Conservation (phyloP, 208 protist species). For the Porcisia hertigi region DNA sequence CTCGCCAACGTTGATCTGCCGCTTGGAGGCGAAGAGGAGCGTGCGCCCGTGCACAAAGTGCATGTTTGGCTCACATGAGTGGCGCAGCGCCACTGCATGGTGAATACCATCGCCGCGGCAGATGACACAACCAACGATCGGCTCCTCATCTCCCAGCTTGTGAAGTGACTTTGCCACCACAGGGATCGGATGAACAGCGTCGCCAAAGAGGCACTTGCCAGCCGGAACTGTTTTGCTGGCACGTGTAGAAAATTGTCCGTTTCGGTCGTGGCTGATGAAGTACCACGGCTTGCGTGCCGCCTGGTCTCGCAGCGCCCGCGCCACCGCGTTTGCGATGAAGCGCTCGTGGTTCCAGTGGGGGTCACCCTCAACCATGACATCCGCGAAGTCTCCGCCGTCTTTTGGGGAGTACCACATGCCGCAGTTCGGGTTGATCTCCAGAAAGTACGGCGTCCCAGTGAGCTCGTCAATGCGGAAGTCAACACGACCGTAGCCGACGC, state of each 20-base stretch:
- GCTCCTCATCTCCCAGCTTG: constrained; percentile 77
- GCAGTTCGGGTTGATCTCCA: constrained; percentile 92
- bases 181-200: constrained; percentile 65
- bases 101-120: constrained; percentile 69
- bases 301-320: constrained; percentile 64
- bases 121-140: constrained; percentile 76
- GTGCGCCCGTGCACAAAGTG: constrained; percentile 79
- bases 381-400: constrained; percentile 85
- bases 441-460: constrained; percentile 72
- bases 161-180: constrained; percentile 77
- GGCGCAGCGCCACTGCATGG: constrained; percentile 76
- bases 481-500: constrained; percentile 82
- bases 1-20: constrained; percentile 82
- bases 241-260: constrained; percentile 74
- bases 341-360: constrained; percentile 80
- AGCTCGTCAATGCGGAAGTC: constrained; percentile 88
- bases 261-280: constrained; percentile 83
- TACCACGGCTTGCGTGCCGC: constrained; percentile 79
- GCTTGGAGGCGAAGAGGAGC: constrained; percentile 75
- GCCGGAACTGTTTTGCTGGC: constrained; percentile 72
- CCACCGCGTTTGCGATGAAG: constrained; percentile 67
- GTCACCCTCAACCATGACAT: constrained; percentile 83
- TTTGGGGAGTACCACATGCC: constrained; percentile 88
- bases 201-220: constrained; percentile 74
- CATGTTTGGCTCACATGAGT: constrained; percentile 93